These are phyloP conservation scores for Trichophyton simii DNA, from an alignment of 2,329 filamentous ascomycete genomes.

Conservation along the genomic window DNA sequence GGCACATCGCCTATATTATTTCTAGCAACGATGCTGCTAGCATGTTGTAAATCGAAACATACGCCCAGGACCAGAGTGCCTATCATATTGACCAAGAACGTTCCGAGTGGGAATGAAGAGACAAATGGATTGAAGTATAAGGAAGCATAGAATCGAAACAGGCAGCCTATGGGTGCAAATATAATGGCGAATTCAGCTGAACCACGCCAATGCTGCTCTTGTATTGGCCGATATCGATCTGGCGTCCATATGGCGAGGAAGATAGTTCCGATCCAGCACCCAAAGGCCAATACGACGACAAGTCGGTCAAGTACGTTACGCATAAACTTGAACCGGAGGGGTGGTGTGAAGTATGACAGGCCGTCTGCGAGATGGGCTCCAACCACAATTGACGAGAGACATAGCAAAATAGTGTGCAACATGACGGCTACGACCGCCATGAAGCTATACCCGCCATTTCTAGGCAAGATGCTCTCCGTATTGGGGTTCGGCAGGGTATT, in stretches of 20 bases:
- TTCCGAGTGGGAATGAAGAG: conserved; percentile 67
- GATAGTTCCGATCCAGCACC: conserved; percentile 66
- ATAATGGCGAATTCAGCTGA: conserved; percentile 62
- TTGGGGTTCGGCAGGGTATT: conserved; percentile 54
- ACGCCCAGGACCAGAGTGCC: conserved; percentile 65
- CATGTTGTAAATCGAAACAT: conserved; percentile 66
- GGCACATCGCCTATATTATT: neutral
- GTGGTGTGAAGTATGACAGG: conserved; percentile 46
- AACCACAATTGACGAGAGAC: conserved; percentile 53
- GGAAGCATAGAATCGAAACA: conserved; percentile 62
- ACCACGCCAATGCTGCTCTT: conserved; percentile 58
- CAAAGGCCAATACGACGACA: conserved; percentile 53
- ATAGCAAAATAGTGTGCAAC: conserved; percentile 59
- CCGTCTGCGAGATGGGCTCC: conserved; percentile 64
- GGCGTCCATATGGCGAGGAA: conserved; percentile 62
- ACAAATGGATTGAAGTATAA: conserved; percentile 56
- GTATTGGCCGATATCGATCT: conserved; percentile 28
- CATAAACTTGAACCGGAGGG: conserved; percentile 44
- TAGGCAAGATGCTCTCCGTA: conserved; percentile 35
- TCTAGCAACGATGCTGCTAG: conserved; percentile 36
- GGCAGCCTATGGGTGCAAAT: conserved; percentile 69
- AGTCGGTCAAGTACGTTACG: conserved; percentile 53
- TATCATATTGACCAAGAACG: conserved; percentile 67
- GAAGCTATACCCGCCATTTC: conserved; percentile 68
- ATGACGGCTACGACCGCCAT: conserved; percentile 66